Conservation (phyloP, 2,329 filamentous ascomycete genomes). For the Aspergillus hortae region DNA sequence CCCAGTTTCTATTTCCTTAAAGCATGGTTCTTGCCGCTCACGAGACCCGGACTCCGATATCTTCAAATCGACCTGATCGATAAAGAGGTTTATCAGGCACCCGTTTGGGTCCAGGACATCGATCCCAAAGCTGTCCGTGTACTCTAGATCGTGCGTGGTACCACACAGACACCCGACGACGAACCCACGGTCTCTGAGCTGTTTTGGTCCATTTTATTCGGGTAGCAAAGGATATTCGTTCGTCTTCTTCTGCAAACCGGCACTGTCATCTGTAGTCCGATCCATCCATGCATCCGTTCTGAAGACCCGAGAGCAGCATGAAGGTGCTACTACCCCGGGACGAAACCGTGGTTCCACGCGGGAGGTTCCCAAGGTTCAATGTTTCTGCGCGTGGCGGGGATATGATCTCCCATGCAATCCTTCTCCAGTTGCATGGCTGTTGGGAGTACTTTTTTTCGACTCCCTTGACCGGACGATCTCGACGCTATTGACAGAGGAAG, state of each 20-base stretch:
- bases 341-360: slow-evolving; percentile 15
- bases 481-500: slow-evolving; percentile 10
- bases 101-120: background rate
- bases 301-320: background rate
- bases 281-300: too few relatives aligned
- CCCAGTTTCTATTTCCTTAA: background rate
- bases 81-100: background rate
- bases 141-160: too few relatives aligned
- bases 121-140: too few relatives aligned
- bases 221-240: background rate
- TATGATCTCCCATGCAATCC: background rate
- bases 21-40: too few relatives aligned
- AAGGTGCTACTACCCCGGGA: slow-evolving; percentile 5
- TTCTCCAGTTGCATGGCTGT: background rate
- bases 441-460: background rate
- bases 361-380: slow-evolving; percentile 17
- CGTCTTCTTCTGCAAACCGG: too few relatives aligned
- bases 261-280: too few relatives aligned
- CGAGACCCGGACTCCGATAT: too few relatives aligned
- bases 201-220: background rate
- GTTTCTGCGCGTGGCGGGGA: slow-evolving; percentile 6
- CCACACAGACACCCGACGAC: too few relatives aligned
- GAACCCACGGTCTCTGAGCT: background rate
- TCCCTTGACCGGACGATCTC: slow-evolving; percentile 10
- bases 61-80: too few relatives aligned